Evolutionary conservation across 176 grass and related monocot species (phyloP).

Genomic region (Dendrocalamus sinicus): DNA sequence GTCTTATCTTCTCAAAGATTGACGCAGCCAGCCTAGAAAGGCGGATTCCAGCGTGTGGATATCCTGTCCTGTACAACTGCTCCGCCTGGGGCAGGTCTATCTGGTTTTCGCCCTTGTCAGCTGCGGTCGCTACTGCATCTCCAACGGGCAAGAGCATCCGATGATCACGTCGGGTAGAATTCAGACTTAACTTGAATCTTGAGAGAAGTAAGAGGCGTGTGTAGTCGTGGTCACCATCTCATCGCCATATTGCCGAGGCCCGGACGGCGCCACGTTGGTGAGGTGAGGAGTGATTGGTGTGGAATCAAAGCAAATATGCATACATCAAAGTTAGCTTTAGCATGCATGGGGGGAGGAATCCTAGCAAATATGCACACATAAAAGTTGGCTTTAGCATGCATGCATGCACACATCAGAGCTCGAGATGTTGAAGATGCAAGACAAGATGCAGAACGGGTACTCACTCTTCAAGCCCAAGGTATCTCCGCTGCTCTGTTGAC

Average conservation of each 20-base stretch:
- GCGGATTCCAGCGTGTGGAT: constrained; percentile 26
- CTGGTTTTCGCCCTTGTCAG: constrained; percentile 21
- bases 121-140: not conserved
- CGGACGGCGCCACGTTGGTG: constrained; percentile 14
- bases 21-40: not conserved
- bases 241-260: not conserved
- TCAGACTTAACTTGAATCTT: not conserved
- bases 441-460: not conserved
- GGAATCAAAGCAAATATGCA: not conserved
- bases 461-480: not conserved
- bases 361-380: not conserved
- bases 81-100: not conserved
- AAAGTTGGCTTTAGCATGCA: not conserved
- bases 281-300: not conserved
- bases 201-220: not conserved
- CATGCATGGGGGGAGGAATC: not conserved
- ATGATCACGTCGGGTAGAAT: not conserved
- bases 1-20: constrained; percentile 15
- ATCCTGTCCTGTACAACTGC: not conserved
- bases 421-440: not conserved
- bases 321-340: not conserved
- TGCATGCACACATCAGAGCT: not conserved
- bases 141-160: constrained; percentile 34
- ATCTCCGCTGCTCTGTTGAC: not conserved
- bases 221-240: not conserved